phyloP scores from a whole-genome alignment of 495 filamentous ascomycete genomes.

The Geoglossum glabrum region DNA sequence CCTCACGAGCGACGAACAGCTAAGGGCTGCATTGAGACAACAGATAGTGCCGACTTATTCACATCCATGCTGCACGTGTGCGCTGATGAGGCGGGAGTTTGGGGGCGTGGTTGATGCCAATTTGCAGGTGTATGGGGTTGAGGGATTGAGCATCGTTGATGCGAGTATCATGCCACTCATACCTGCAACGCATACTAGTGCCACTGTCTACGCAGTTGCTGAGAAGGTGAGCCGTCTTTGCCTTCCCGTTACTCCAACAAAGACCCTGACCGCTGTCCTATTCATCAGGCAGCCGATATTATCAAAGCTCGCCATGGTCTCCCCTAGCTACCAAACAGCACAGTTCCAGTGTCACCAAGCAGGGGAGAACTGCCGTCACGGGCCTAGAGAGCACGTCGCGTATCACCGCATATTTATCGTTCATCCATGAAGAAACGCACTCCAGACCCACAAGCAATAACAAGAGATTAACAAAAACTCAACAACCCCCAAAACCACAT shows the following conservation, averaged over 20 bases:
- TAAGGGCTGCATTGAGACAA: slow-evolving; percentile 13
- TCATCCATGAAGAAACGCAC: too few relatives aligned
- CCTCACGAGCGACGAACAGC: slow-evolving; percentile 12
- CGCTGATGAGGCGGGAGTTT: slow-evolving; percentile 26
- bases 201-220: slow-evolving; percentile 29
- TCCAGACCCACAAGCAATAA: too few relatives aligned
- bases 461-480: too few relatives aligned
- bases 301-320: slow-evolving; percentile 6
- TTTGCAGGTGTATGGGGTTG: slow-evolving; percentile 27
- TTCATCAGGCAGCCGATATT: slow-evolving; percentile 8
- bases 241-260: not conserved
- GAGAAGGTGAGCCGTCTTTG: slow-evolving; percentile 17
- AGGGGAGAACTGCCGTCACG: too few relatives aligned
- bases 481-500: too few relatives aligned
- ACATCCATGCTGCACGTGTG: slow-evolving; percentile 29
- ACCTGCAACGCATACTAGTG: slow-evolving; percentile 29
- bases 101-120: slow-evolving; percentile 30
- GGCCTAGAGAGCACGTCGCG: too few relatives aligned
- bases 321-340: too few relatives aligned
- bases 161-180: slow-evolving; percentile 26
- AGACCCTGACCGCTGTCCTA: not conserved
- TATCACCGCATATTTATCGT: too few relatives aligned
- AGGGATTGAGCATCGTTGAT: slow-evolving; percentile 31
- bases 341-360: too few relatives aligned
- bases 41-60: slow-evolving; percentile 21